These are phyloP conservation scores for Ambrosia trifida DNA, from an alignment of 129 eudicot species.

Conservation along the genomic window DNA sequence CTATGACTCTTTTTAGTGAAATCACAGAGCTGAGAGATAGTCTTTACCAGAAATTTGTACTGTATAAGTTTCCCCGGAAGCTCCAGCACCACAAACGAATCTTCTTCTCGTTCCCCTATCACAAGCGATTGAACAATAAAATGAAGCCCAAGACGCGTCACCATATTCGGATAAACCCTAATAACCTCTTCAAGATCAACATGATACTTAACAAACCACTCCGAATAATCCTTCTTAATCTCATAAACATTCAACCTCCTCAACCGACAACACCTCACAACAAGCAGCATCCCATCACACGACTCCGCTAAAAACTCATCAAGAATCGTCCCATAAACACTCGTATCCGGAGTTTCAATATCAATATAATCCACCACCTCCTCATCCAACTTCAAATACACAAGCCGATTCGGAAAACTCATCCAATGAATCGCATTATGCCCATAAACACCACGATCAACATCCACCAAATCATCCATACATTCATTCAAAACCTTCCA, in stretches of 20 bases:
- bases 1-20: conserved; percentile 24
- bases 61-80: conserved; percentile 44
- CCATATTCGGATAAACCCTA: conserved; percentile 35
- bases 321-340: conserved; percentile 26
- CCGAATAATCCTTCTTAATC: conserved; percentile 33
- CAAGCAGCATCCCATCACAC: conserved; percentile 39
- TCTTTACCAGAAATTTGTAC: conserved; percentile 32
- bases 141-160: conserved; percentile 39
- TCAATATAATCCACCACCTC: conserved; percentile 27
- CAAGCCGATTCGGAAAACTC: conserved; percentile 36
- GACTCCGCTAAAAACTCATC: conserved; percentile 39
- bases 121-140: conserved; percentile 37
- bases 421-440: conserved; percentile 41
- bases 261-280: conserved; percentile 31
- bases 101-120: conserved; percentile 32
- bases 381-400: conserved; percentile 25
- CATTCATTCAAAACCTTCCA: conserved; percentile 30
- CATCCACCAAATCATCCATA: conserved; percentile 33
- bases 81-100: conserved; percentile 42
- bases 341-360: conserved; percentile 33
- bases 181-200: conserved; percentile 41
- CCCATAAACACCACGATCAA: conserved; percentile 38
- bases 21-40: conserved; percentile 31
- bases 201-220: conserved; percentile 33
- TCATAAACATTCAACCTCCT: conserved; percentile 38